These are phyloP conservation scores for Neofusicoccum laricinum DNA, from an alignment of 2,329 filamentous ascomycete species.

Conservation along the genomic window DNA sequence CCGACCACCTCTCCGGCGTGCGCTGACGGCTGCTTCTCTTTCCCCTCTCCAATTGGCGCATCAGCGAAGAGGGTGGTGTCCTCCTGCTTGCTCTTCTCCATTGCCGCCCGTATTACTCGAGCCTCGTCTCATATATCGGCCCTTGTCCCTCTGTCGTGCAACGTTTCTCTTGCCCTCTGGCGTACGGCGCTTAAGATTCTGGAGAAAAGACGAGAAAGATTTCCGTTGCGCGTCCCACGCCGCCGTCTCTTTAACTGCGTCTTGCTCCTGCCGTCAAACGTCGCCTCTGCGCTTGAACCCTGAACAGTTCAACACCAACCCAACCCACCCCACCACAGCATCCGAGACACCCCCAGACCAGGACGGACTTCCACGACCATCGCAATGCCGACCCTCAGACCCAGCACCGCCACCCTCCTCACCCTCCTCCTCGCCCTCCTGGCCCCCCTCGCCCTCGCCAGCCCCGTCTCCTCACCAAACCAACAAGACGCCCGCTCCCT, in stretches of 20 bases:
- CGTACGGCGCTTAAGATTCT: not conserved
- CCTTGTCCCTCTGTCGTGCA: not conserved
- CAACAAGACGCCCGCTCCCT: not conserved
- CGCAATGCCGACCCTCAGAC: not conserved
- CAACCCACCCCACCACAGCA: not conserved
- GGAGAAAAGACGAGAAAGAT: not conserved
- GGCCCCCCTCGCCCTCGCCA: slow-evolving; percentile 2
- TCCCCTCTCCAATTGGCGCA: not conserved
- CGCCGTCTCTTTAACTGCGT: not conserved
- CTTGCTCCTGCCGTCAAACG: not conserved
- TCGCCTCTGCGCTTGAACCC: not conserved
- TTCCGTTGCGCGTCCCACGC: not conserved
- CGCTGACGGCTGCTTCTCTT: not conserved
- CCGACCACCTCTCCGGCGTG: not conserved
- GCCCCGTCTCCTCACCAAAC: not conserved
- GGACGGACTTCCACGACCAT: not conserved
- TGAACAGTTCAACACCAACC: not conserved
- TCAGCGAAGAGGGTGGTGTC: not conserved
- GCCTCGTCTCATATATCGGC: slow-evolving; percentile 9
- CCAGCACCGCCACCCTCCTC: not conserved
- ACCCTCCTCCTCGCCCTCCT: not conserved
- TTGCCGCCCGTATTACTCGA: slow-evolving; percentile 14
- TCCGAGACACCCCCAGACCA: not conserved
- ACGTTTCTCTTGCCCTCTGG: not conserved
- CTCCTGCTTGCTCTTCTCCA: not conserved